These are phyloP conservation scores for Alternaria gansuensis DNA, from an alignment of 2,329 filamentous ascomycete species.

Conservation along the genomic window DNA sequence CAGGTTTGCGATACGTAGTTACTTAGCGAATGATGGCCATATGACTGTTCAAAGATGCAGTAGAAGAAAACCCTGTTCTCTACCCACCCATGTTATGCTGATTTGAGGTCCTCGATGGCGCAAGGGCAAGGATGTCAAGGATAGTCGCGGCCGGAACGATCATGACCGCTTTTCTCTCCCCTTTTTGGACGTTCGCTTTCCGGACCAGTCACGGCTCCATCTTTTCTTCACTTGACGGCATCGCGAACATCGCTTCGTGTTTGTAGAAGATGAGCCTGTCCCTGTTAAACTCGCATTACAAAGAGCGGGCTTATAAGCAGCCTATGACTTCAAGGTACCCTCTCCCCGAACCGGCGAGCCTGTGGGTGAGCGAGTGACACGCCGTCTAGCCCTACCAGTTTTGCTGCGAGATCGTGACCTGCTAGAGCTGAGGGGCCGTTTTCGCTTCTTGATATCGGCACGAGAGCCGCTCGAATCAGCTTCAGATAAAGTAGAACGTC, in stretches of 20 bases:
- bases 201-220: background rate
- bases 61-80: constrained; percentile 2
- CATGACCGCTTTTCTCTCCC: background rate
- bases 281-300: background rate
- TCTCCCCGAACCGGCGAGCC: constrained; percentile 27
- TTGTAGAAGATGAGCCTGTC: background rate
- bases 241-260: background rate
- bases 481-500: constrained; percentile 55
- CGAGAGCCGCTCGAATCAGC: constrained; percentile 55
- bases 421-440: constrained; percentile 55
- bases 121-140: background rate
- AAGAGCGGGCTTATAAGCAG: constrained; percentile 8
- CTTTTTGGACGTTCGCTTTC: background rate
- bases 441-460: constrained; percentile 62
- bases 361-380: constrained; percentile 32
- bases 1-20: background rate
- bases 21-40: background rate
- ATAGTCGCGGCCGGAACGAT: background rate
- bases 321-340: constrained; percentile 24
- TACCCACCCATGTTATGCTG: background rate
- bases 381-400: constrained; percentile 29
- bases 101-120: background rate
- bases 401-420: constrained; percentile 43
- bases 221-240: background rate
- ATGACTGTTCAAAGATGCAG: background rate